Percentiles rank a stretch among this genome's conserved stretches.
These are phyloP conservation scores for Fraxinus quadrangulata DNA, from an alignment of 257 asterid genomes.

Conservation along the genomic window DNA sequence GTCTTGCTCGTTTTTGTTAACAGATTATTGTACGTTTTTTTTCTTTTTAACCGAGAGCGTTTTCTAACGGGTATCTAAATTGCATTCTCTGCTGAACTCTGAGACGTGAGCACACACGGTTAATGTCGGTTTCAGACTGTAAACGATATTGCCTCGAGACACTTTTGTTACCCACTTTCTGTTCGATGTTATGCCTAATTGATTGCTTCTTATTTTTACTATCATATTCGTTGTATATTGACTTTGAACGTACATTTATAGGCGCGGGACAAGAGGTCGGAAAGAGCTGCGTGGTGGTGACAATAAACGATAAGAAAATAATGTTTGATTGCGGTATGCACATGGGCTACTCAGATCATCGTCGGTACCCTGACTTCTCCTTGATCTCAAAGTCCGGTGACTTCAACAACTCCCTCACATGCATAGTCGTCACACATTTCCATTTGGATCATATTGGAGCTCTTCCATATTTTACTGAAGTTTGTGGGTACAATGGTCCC, in stretches of 20 bases:
- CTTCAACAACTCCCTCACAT: conserved; percentile 60
- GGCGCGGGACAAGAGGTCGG: conserved; percentile 99
- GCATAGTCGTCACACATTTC: conserved; percentile 85
- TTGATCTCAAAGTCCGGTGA: conserved; percentile 55
- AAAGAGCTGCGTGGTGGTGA: conserved; percentile 89
- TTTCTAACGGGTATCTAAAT: background rate
- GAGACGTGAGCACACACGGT: background rate
- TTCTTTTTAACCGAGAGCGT: background rate
- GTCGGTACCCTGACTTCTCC: conserved; percentile 76
- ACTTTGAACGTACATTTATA: conserved; percentile 17
- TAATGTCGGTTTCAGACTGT: background rate
- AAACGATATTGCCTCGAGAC: background rate
- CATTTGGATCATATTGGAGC: conserved; percentile 98
- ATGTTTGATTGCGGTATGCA: conserved; percentile 99
- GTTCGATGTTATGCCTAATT: conserved; percentile 19
- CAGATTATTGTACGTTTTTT: background rate
- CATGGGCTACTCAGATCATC: conserved; percentile 74
- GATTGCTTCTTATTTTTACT: background rate
- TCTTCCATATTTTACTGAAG: conserved; percentile 92
- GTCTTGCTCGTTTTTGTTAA: background rate
- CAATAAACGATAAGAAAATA: conserved; percentile 73
- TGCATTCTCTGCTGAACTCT: background rate
- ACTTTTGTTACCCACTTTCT: background rate
- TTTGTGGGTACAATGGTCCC: conserved; percentile 91
- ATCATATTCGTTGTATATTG: background rate